Evolutionary conservation across 306 rosid species (phyloP), one percentile per base, ranked within the genome.

Genomic region (Pyrus bretschneideri): DNA sequence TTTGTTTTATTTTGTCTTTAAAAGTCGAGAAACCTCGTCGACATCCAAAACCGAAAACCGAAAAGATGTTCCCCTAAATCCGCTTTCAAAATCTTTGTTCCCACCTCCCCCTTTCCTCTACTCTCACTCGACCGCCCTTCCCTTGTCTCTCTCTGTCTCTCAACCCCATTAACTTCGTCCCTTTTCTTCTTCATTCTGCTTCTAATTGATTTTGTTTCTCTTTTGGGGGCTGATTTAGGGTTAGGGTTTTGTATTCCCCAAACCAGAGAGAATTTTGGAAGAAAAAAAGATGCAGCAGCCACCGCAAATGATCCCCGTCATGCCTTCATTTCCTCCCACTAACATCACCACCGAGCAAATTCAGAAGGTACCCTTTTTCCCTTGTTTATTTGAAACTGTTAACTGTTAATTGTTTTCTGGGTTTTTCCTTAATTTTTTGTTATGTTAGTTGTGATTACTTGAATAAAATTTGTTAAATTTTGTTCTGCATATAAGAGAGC

Each of bases 261-360:
- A 73, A 71, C 78, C 75, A 49, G 76, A 75, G 80, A 51, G 65
- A 51, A 74, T 58, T 49, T 51, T 51, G 21, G 55, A 19, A 65
- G 44, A 19, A 59, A 74, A 49, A 76, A 89, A 83, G 91, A 95
- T 95, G 97, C 97, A 95, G 97, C 99, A 90, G 85, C 87, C 91
- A 71, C 91, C 87, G 66, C 88, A 81, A 71, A 95, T 95, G 97
- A 92, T 95, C 74, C 92, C 97, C 18, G 88, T 89, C 87, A 92
- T 96, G 97, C 86, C 97, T 79, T 87, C 96, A 4, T 89, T 91
- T 77, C 88, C 96, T 9, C 91, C 91, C 30, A 82, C 90, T 9
- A 92, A 88, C 87, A 91, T 96, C 84, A 92, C 98, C 79, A 91
- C 99, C 18, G 99, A 96, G 84, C 99, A 96, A 92, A 96, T 96